Evolutionary conservation across 805 yeast species (phyloP).

Genomic region (Candida montana): DNA sequence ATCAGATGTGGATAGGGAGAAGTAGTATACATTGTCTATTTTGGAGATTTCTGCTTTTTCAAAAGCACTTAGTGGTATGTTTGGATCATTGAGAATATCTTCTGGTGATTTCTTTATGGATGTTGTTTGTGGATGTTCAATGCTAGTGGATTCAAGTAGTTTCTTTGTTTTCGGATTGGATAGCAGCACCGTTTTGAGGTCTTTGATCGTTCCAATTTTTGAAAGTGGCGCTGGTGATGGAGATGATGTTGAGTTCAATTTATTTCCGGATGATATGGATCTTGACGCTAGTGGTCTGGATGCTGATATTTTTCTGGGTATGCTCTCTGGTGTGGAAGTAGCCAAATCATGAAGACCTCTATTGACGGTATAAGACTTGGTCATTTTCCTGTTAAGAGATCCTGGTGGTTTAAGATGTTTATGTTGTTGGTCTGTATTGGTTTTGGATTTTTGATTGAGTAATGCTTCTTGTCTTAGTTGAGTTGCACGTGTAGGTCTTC

Average conservation of each 20-base stretch:
- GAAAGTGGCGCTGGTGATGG: not conserved
- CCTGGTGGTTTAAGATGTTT: not conserved
- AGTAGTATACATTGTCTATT: conserved; percentile 42
- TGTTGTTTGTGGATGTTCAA: not conserved
- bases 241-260: not conserved
- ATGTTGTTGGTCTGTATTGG: not conserved
- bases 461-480: conserved; percentile 16
- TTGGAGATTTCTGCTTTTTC: conserved; percentile 59
- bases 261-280: not conserved
- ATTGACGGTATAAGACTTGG: conserved; percentile 19
- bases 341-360: conserved; percentile 14
- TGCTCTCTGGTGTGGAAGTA: conserved; percentile 1
- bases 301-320: conserved; percentile 6
- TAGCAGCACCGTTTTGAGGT: conserved; percentile 6
- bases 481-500: conserved; percentile 18
- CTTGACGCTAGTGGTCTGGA: not conserved
- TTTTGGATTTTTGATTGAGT: conserved; percentile 8
- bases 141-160: conserved; percentile 7
- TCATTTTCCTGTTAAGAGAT: conserved; percentile 13
- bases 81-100: conserved; percentile 6
- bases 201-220: conserved; percentile 8
- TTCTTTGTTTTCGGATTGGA: conserved; percentile 14
- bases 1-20: conserved; percentile 31
- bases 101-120: not conserved
- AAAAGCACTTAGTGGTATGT: conserved; percentile 37